phyloP scores from a whole-genome alignment of 78 protist species.

The Andalucia godoyi region DNA sequence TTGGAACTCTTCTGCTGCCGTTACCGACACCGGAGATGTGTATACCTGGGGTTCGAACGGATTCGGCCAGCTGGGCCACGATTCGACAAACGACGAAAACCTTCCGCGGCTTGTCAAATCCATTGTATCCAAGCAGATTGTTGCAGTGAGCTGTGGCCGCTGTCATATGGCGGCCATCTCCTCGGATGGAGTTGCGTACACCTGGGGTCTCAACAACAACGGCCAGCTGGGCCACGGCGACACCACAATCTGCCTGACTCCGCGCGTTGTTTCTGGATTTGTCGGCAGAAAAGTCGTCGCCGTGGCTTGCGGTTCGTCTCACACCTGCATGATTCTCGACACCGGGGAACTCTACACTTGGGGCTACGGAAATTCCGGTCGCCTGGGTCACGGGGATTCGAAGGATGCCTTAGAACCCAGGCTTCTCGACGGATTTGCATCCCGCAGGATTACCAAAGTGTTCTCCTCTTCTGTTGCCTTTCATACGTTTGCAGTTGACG shows the following conservation, averaged over 20 bases:
- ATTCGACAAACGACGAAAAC: not conserved
- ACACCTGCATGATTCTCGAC: not conserved
- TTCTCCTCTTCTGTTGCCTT: no score
- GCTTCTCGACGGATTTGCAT: no score
- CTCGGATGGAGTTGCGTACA: no score
- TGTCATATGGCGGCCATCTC: no score
- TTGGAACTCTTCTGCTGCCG: not conserved
- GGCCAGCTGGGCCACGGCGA: slow-evolving; percentile 29
- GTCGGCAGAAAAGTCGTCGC: not conserved
- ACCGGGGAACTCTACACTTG: not conserved
- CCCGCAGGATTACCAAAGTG: no score
- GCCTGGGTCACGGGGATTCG: not conserved
- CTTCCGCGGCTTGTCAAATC: no score
- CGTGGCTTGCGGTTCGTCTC: not conserved
- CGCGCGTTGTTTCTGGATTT: no score
- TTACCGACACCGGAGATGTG: not conserved
- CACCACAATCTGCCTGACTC: no score
- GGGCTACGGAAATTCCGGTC: not conserved
- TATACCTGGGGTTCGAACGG: not conserved
- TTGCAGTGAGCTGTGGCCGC: no score
- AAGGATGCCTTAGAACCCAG: not conserved
- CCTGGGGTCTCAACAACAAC: slow-evolving; percentile 6
- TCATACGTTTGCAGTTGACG: not conserved
- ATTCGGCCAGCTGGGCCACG: not conserved
- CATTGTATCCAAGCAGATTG: no score